Evolutionary conservation across 179 eudicot species (phyloP), one percentile per base, ranked within the genome.

Genomic region (Actinidia chinensis): DNA sequence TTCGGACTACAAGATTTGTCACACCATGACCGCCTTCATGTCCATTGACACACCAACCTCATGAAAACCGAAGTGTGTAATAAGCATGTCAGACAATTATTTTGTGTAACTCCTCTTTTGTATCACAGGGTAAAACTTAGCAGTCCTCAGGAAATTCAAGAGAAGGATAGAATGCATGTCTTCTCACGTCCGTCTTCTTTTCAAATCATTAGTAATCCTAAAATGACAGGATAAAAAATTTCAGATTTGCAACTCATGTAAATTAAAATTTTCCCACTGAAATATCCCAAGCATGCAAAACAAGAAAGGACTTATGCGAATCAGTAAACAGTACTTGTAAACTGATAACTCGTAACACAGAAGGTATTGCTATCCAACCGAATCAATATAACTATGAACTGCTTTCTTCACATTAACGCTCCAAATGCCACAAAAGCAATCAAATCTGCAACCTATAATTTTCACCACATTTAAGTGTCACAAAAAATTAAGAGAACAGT

Each of bases 381-480:
- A 73, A 87, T 96, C 99, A n/a, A 94, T 86, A 78, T 85, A 93
- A 75, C 77, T 79, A 54, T n/a, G 89, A 66, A 76, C 81, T 75
- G 18, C 85, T 89, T 74, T 85, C 89, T 86, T 86, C 89, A 79
- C 75, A 67, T 47, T 84, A 80, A 76, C 87, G 86, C 88, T 40
- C 90, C 91, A 71, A 98, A 96, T 76, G 91, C 93, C 47, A 94
- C 99, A 85, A 96, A 96, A 80, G 89, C 93, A 79, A 96, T 86
- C 89, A 92, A 83, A 87, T 96, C 98, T 47, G 99, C 99, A 84
- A 92, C 94, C 99, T 96, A 79, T 74, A 61, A 63, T 42, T 23
- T 25, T 44, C 54, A 56, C 42, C 28, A 17, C 23, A 6, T n/a
- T n/a, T 22, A 69, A 8, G 28, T 13, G 46, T 61, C n/a, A 71